Conservation (phyloP, 768 basidiomycete species). For the Clitopilus passeckerianus region DNA sequence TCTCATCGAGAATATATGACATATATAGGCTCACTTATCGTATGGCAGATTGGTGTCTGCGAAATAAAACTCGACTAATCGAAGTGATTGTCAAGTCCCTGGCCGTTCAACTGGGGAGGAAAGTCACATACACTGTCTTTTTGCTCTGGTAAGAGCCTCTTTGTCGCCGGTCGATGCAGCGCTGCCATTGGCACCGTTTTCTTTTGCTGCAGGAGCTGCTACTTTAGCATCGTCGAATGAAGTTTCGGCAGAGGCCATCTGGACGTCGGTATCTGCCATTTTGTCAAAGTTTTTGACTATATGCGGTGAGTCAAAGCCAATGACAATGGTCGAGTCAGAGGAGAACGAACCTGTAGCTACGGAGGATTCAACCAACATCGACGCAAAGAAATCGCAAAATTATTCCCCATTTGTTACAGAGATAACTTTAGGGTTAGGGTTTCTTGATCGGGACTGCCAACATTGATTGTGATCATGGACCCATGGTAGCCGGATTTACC, state of each 20-base stretch:
- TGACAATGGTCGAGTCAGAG: conserved; percentile 12
- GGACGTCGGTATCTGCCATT: conserved; percentile 20
- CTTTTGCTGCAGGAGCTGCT: neutral
- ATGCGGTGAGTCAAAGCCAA: no score
- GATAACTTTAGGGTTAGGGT: neutral
- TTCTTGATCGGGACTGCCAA: neutral
- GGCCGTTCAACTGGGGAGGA: neutral
- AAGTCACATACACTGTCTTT: conserved; percentile 48
- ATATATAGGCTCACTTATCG: conserved; percentile 53
- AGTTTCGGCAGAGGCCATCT: conserved; percentile 13
- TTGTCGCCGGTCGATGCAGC: conserved; percentile 26
- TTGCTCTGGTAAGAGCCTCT: conserved; percentile 41
- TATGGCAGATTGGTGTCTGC: conserved; percentile 94
- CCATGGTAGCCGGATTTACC: neutral
- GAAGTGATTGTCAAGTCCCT: neutral
- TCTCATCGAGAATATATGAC: neutral
- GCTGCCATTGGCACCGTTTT: conserved; percentile 8
- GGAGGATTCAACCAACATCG: neutral
- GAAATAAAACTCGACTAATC: conserved; percentile 91
- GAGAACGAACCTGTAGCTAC: neutral
- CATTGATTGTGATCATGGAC: neutral
- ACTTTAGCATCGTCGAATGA: neutral
- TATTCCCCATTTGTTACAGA: neutral
- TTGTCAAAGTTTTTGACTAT: neutral
- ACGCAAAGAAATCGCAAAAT: neutral